Base-by-base conservation (phyloP, 805 yeast genomes). In the Kodamaea sagamina region DNA sequence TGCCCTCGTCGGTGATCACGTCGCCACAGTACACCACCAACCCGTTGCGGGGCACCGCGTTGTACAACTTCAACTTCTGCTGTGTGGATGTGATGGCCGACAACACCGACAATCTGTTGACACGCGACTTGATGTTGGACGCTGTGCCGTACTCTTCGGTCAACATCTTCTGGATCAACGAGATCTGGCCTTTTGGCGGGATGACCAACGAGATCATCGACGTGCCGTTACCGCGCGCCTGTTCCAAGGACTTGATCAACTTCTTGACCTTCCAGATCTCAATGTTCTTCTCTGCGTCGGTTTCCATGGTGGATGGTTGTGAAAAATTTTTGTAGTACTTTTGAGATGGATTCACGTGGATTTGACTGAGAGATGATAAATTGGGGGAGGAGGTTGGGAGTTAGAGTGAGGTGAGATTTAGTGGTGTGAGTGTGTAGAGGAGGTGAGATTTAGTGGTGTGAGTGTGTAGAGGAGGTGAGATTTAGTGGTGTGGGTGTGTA, bases 71-170 rank as follows among this genome's bases (percentile, higher is more conserved):
- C 61, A 93, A 77, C 64, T 90, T 89, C 69, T 92, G 98, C 73
- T 93, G 99, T 13, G 99, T 93, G 17, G 98, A 92, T 4, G 98
- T 92, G 68, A 93, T 93, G 32, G 99, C 99, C 15, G 96, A 85
- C 50, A 93, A 72, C 34, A 93, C 99, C 32, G 97, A 89, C 54
- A 89, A 75, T 70, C 99, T 79, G 75, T 93, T 93, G 44, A 93
- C 99, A 67, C 99, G 85, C 31, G 98, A 92, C 70, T 93, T 93
- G 66, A 93, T 93, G 67, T 93, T 93, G 39, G 97, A 88, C 2
- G 99, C 99, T 11, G 99, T 93, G 68, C 99, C 99, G 69, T 89
- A 90, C 73, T 93, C 99, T 72, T 93, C 98, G 3, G 97, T 88
- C 68, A 93, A 78, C 90, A 88, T 86, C 70, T 87, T 90, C 62